Evolutionary conservation across 495 filamentous ascomycete species (phyloP).

Genomic region (Aspergillus heteromorphus): DNA sequence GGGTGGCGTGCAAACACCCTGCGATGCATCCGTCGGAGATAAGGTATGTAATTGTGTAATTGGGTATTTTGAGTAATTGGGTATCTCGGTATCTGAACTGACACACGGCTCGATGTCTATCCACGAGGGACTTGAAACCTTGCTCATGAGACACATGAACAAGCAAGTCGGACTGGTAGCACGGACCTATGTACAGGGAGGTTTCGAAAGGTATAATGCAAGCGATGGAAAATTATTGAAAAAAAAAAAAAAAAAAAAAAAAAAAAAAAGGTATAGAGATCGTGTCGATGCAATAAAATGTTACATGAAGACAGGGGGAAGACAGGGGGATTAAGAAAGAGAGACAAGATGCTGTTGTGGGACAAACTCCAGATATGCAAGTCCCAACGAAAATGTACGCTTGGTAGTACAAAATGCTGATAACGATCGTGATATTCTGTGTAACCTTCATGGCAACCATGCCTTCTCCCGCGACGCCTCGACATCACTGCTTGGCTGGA

Average conservation of each 20-base stretch:
- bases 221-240: background rate
- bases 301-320: background rate
- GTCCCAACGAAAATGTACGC: slow-evolving; percentile 4
- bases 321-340: background rate
- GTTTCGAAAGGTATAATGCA: background rate
- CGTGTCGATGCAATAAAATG: background rate
- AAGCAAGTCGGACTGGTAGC: background rate
- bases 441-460: slow-evolving; percentile 7
- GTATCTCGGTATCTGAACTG: no score
- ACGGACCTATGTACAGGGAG: background rate
- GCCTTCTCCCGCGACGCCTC: slow-evolving; percentile 2
- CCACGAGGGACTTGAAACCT: no score
- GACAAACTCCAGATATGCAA: slow-evolving; percentile 9
- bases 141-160: background rate
- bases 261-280: background rate
- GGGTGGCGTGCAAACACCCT: no score
- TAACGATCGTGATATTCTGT: slow-evolving; percentile 8
- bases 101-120: no score
- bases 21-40: no score
- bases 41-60: no score
- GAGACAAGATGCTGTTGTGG: background rate
- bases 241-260: background rate
- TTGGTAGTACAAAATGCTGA: slow-evolving; percentile 5
- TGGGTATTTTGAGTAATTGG: no score
- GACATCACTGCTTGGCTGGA: background rate